Evolutionary conservation across 2,329 filamentous ascomycete species (phyloP), one percentile per base, ranked within the genome.

Genomic region (Penicillium sp.): DNA sequence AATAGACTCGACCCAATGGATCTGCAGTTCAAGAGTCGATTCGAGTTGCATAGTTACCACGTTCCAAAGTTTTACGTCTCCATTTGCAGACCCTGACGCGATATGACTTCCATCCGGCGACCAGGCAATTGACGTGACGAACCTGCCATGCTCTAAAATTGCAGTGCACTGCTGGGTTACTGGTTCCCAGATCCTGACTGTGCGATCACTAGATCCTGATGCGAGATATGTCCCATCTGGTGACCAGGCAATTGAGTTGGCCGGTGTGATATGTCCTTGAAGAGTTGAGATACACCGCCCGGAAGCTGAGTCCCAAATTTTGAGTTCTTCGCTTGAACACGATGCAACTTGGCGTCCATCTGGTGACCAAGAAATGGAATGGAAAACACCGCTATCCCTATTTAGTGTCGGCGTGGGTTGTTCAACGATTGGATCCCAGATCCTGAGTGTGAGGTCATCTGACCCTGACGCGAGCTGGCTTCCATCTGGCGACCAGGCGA

Each of bases 381-480:
- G 19, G 19, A 19, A 19, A 19, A 19, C 1, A 19, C 19, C 19
- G 19, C 19, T 19, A 19, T 19, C 19, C 19, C 19, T 19, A 19
- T 19, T 19, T 19, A 19, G 19, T 19, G 19, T 19, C 19, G 19
- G 19, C 19, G 19, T 19, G 19, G 19, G 19, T 19, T 19, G 19
- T 19, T 19, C 19, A 19, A 19, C 19, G 19, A 19, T 19, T 19
- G 19, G 19, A 19, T 19, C 19, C 19, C 19, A 19, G 19, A 37
- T 37, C 14, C 33, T 16, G 14, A 37, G 2, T 3, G 33, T 16
- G 9, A n/a, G 16, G 13, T 37, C 33, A 6, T n/a, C 9, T 6
- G 55, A 61, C 29, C 25, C 53, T 49, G 50, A 61, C 49, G 52
- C 54, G n/a, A 63, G 43, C 37, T 23, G 59, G 35, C 31, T 55